Conservation (phyloP, 495 filamentous ascomycete genomes). For the Cetradonia linearis region DNA sequence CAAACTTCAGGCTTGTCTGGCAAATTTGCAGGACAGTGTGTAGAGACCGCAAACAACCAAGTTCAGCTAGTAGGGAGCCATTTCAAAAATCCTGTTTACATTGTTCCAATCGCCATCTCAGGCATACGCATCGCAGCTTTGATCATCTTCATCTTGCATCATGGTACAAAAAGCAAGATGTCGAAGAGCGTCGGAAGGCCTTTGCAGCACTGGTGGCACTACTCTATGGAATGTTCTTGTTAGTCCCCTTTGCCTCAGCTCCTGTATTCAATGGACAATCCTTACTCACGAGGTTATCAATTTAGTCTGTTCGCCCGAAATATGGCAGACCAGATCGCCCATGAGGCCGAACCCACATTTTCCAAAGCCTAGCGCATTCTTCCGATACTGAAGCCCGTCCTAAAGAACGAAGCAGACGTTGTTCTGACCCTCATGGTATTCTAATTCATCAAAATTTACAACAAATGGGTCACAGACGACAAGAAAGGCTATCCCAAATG, state of each 20-base stretch:
- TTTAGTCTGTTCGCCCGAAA: neutral
- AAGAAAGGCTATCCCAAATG: neutral
- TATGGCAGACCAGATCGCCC: neutral
- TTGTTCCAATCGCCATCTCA: neutral
- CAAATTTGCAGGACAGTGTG: neutral
- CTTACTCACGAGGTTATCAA: neutral
- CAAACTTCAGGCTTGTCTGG: neutral
- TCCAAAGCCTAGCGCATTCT: conserved; percentile 4
- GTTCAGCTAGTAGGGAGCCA: neutral
- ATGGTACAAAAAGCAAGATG: neutral
- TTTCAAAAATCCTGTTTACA: neutral
- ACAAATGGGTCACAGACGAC: neutral
- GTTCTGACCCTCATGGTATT: neutral
- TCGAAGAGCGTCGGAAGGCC: neutral
- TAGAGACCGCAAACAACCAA: neutral
- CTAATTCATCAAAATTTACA: neutral
- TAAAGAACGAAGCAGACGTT: neutral
- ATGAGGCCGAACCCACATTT: neutral
- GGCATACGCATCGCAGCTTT: neutral
- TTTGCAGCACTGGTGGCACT: neutral
- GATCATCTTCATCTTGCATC: neutral
- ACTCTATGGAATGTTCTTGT: neutral
- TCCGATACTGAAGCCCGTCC: neutral
- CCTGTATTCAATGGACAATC: neutral
- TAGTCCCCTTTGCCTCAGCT: neutral